phyloP scores from a whole-genome alignment of 805 yeast genomes.

The Blastobotrys peoriensis region DNA sequence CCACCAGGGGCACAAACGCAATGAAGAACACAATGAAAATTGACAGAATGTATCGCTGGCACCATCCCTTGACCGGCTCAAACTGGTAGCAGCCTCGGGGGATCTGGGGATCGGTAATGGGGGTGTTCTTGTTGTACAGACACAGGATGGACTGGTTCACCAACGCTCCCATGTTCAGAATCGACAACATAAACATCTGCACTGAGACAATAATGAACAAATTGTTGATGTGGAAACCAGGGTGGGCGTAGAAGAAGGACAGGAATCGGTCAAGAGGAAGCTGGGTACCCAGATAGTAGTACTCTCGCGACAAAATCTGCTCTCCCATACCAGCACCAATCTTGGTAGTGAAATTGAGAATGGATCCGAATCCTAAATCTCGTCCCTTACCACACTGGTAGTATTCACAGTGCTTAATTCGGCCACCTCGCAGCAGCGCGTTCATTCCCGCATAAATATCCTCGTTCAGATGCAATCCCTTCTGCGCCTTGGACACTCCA shows the following conservation, averaged over 20 bases:
- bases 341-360: slow-evolving; percentile 87
- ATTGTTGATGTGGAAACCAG: slow-evolving; percentile 92
- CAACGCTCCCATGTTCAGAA: slow-evolving; percentile 74
- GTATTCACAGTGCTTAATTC: slow-evolving; percentile 92
- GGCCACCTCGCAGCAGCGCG: slow-evolving; percentile 83
- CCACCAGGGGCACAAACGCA: slow-evolving; percentile 78
- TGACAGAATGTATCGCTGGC: slow-evolving; percentile 77
- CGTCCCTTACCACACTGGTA: slow-evolving; percentile 97
- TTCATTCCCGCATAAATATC: slow-evolving; percentile 96
- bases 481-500: slow-evolving; percentile 92
- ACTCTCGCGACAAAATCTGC: slow-evolving; percentile 85
- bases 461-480: slow-evolving; percentile 86
- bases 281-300: slow-evolving; percentile 83
- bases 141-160: slow-evolving; percentile 68
- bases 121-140: slow-evolving; percentile 55
- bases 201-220: slow-evolving; percentile 80
- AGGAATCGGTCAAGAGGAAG: slow-evolving; percentile 84
- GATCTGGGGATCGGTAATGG: slow-evolving; percentile 63
- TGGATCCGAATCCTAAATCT: slow-evolving; percentile 89
- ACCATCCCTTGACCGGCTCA: slow-evolving; percentile 86
- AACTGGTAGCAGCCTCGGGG: slow-evolving; percentile 86
- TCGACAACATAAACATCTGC: slow-evolving; percentile 76
- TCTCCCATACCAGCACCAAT: slow-evolving; percentile 99
- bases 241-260: slow-evolving; percentile 93
- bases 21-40: slow-evolving; percentile 91